Evolutionary conservation across 2,329 filamentous ascomycete species (phyloP), one percentile per base, ranked within the genome.

Genomic region (Botryotinia convoluta): DNA sequence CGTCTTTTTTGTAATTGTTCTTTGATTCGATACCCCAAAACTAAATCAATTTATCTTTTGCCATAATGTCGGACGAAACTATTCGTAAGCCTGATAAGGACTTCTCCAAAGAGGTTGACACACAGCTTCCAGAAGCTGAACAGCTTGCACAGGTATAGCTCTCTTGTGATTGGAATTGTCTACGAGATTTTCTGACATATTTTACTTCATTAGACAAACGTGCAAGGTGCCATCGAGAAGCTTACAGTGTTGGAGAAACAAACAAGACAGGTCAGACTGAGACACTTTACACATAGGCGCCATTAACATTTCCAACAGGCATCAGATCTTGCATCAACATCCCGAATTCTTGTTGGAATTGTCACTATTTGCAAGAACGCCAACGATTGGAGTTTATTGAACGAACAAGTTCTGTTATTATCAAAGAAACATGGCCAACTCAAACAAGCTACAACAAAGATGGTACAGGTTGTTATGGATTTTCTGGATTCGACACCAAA

Each of bases 361-460:
- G 93, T 97, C 82, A 97, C 93, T 81, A 90, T 98, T 86, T 95
- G 94, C 86, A 98, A 98, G 85, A 88, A 97, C 83, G 91, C 93
- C 32, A 92, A 92, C 78, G 94, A 99, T 83, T 99, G 96, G 96
- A 91, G 90, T 83, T 86, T 98, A 80, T 89, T 99, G 84, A 98
- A 97, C 82, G 96, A 99, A 85, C 96, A 99, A 85, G 93, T 97
- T 76, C 88, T 97, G 79, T 88, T 98, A 77, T 88, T 99, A 73
- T 98, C 96, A 77, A 99, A 99, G 91, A 99, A 99, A 87, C 96
- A 99, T 92, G 93, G 95, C 80, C 96, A 99, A 86, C 94, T 99
- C 82, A 99, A 99, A 85, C 96, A 98, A 85, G 96, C 96, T 81
- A 96, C 95, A 80, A 98, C 96, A 79, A 96, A 95, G 87, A 99